Evolutionary conservation across 257 asterid genomes (phyloP), one percentile per base, ranked within the genome.

Genomic region (Buddleja alternifolia): DNA sequence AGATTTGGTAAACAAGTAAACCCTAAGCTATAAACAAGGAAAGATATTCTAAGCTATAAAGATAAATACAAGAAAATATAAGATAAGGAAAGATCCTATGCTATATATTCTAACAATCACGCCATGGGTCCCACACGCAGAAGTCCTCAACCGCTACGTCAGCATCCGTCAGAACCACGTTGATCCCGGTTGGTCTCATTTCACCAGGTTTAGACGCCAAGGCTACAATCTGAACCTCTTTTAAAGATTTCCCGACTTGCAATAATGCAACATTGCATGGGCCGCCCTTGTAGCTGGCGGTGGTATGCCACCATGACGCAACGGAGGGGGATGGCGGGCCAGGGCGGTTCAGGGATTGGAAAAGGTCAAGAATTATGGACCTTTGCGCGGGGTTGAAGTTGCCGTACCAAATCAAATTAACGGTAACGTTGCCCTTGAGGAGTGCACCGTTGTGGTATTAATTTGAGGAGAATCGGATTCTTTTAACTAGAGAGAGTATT

Each of bases 101-200:
- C n/a, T n/a, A n/a, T n/a, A n/a, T n/a, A n/a, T n/a, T n/a, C n/a
- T n/a, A n/a, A n/a, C n/a, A n/a, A n/a, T n/a, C n/a, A n/a, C n/a
- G n/a, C 77, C 72, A 2, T 80, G 85, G 20, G 77, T 57, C 3
- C 85, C 82, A 12, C 85, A 78, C 44, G 71, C 83, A 73, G 24
- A 78, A 78, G 23, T 75, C 83, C 14, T 74, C 83, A 7, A 78
- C 77, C 1, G 52, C 64, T 4, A 78, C 83, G 32, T 78, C 83
- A 1, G 79, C 36, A 0, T 77, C 53, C 10, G 83, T 78, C 24
- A 78, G 50, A n/a, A 78, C 75, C 0, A 78, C 65, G 39, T 78
- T 78, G 37, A 78, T 37, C 14, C 67, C 20, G 17, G 23, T 44
- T 4, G 19, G 46, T 9, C 20, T 44, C 11, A 12, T n/a, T n/a